phyloP scores from a whole-genome alignment of 2,329 filamentous ascomycete genomes.

The Penicillium oxalicum region DNA sequence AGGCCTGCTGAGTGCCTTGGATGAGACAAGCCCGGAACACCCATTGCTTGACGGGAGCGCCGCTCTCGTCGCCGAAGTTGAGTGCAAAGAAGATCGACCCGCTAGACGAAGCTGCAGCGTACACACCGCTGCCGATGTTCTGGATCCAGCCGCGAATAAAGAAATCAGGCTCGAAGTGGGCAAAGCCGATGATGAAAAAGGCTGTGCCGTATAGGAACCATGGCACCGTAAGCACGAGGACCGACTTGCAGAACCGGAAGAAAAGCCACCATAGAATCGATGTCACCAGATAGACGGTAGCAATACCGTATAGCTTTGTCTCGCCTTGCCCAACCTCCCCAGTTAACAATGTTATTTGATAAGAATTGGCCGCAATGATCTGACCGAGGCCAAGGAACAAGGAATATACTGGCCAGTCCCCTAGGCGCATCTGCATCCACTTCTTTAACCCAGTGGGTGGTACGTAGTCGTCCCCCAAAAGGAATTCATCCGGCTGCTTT shows the following conservation, averaged over 20 bases:
- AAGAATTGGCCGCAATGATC: conserved; percentile 60
- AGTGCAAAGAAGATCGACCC: conserved; percentile 62
- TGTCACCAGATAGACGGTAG: conserved; percentile 53
- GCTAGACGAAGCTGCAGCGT: conserved; percentile 57
- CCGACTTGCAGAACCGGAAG: conserved; percentile 54
- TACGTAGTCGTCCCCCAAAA: conserved; percentile 51
- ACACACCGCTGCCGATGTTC: conserved; percentile 56
- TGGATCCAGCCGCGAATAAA: conserved; percentile 49
- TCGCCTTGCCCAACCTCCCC: conserved; percentile 57
- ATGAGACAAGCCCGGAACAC: conserved; percentile 62
- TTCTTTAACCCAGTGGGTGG: conserved; percentile 53
- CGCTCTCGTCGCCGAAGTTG: conserved; percentile 61
- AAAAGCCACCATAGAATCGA: conserved; percentile 59
- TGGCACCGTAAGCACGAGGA: conserved; percentile 54
- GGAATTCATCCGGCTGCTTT: conserved; percentile 48
- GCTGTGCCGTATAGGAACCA: conserved; percentile 59
- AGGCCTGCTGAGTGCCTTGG: conserved; percentile 62
- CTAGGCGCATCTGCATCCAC: conserved; percentile 51
- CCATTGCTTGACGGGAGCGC: conserved; percentile 58
- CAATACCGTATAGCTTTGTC: conserved; percentile 55
- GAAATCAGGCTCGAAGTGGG: conserved; percentile 47
- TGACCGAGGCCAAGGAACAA: conserved; percentile 57
- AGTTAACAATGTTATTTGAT: conserved; percentile 62
- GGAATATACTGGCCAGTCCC: conserved; percentile 61
- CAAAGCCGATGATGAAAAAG: conserved; percentile 58